Conservation (phyloP, 805 yeast species). For the Saccharomycopsis synnaedendra region DNA sequence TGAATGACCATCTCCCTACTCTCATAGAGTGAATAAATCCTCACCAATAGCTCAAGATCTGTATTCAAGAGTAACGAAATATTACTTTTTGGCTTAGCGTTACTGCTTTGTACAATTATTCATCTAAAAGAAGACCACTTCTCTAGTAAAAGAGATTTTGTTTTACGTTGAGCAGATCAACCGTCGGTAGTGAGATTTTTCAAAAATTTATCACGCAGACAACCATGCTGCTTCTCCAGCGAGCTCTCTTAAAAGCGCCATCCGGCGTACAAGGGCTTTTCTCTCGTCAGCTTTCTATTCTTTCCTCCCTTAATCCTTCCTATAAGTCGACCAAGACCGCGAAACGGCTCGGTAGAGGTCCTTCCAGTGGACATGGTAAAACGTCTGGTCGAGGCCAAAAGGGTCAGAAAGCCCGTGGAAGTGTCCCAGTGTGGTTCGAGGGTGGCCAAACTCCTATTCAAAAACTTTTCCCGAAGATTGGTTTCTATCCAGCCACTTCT, state of each 20-base stretch:
- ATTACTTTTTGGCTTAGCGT: too few relatives aligned
- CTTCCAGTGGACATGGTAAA: slow-evolving; percentile 85
- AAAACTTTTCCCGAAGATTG: slow-evolving; percentile 77
- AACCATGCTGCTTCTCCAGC: too few relatives aligned
- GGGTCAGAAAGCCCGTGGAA: slow-evolving; percentile 95
- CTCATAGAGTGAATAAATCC: too few relatives aligned
- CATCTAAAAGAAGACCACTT: too few relatives aligned
- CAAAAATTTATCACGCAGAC: too few relatives aligned
- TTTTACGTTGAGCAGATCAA: too few relatives aligned
- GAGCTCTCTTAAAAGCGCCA: neutral
- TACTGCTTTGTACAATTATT: too few relatives aligned
- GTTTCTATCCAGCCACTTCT: slow-evolving; percentile 61
- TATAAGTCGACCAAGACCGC: slow-evolving; percentile 46
- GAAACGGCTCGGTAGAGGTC: slow-evolving; percentile 91
- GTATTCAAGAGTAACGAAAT: too few relatives aligned
- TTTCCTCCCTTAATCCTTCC: slow-evolving; percentile 48
- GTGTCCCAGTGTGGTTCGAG: slow-evolving; percentile 88
- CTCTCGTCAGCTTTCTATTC: slow-evolving; percentile 24
- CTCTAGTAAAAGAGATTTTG: too few relatives aligned
- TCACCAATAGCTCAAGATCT: too few relatives aligned
- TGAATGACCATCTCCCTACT: too few relatives aligned
- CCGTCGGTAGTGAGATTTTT: too few relatives aligned
- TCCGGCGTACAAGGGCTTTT: neutral
- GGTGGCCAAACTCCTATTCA: slow-evolving; percentile 97
- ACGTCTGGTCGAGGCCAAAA: slow-evolving; percentile 96